Evolutionary conservation across 2,329 filamentous ascomycete species (phyloP).

Genomic region (Xylaria sp.): DNA sequence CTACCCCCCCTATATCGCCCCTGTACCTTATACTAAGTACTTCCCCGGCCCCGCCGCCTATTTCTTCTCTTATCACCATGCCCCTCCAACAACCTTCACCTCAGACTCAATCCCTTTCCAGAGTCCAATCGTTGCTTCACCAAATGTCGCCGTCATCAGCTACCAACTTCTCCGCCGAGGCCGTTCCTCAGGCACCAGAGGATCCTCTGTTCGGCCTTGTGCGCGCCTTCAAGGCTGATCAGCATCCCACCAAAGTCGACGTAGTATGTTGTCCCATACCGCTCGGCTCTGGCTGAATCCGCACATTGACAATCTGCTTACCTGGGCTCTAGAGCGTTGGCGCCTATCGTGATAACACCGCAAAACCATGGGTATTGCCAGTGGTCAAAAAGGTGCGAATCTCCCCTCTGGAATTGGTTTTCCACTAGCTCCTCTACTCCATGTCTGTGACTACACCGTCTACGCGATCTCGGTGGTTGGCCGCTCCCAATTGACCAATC

Average conservation of each 20-base stretch:
- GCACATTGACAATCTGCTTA: neutral
- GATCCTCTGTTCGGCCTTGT: conserved; percentile 94
- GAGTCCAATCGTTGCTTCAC: conserved; percentile 66
- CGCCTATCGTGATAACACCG: conserved; percentile 92
- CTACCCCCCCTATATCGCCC: too few relatives aligned
- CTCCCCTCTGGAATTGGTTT: neutral
- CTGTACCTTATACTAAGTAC: too few relatives aligned
- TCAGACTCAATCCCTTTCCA: conserved; percentile 53
- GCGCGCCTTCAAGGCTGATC: conserved; percentile 83
- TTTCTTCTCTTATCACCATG: conserved; percentile 39
- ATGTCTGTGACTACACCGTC: too few relatives aligned
- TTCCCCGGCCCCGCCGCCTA: conserved; percentile 9
- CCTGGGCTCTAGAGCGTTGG: conserved; percentile 67
- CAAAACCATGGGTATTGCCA: conserved; percentile 95
- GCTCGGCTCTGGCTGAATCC: neutral
- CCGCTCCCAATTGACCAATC: neutral
- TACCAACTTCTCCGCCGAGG: conserved; percentile 75
- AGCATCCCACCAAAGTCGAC: conserved; percentile 82
- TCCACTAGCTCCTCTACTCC: neutral
- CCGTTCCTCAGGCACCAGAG: conserved; percentile 88
- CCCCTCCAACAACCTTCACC: conserved; percentile 53
- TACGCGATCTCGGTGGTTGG: too few relatives aligned
- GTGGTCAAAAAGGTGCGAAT: conserved; percentile 88
- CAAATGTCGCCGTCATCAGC: conserved; percentile 71
- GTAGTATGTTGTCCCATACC: conserved; percentile 64